Conservation (phyloP, 176 grass and related monocot species). For the Aechmea fasciata region DNA sequence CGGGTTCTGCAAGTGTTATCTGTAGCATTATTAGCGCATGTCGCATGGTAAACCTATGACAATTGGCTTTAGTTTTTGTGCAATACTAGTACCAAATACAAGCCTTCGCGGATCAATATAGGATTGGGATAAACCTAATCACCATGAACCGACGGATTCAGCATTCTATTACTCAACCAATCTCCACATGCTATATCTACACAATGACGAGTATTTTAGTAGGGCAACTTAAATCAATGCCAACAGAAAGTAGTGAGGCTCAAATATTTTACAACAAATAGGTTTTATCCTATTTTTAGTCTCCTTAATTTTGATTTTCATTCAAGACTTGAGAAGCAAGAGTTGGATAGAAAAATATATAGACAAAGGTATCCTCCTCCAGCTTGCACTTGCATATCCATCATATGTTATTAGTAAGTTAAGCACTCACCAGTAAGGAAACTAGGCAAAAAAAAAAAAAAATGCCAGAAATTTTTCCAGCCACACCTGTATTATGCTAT, state of each 20-base stretch:
- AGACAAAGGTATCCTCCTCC: too few species aligned
- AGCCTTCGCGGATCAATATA: too few species aligned
- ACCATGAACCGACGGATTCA: not conserved
- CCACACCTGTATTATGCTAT: conserved; percentile 73
- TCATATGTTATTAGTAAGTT: not conserved
- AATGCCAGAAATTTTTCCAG: not conserved
- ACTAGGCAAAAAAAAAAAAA: not conserved
- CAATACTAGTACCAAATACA: too few species aligned
- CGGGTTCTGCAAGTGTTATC: not conserved
- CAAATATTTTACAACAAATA: too few species aligned
- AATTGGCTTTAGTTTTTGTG: too few species aligned
- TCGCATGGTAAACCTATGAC: too few species aligned
- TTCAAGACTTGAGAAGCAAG: not conserved
- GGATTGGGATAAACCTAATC: not conserved
- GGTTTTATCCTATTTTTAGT: not conserved
- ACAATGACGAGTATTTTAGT: not conserved
- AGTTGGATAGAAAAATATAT: too few species aligned
- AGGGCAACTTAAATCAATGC: not conserved
- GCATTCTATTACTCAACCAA: not conserved
- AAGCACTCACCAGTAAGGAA: not conserved
- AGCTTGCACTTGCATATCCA: too few species aligned
- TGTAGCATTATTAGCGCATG: not conserved
- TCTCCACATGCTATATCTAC: not conserved
- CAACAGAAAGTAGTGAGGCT: too few species aligned
- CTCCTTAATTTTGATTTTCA: not conserved